A percentile compares a stretch with the other conserved stretches of the same genome.
Conservation (phyloP, 768 basidiomycete species). For the Amyloporia xantha region DNA sequence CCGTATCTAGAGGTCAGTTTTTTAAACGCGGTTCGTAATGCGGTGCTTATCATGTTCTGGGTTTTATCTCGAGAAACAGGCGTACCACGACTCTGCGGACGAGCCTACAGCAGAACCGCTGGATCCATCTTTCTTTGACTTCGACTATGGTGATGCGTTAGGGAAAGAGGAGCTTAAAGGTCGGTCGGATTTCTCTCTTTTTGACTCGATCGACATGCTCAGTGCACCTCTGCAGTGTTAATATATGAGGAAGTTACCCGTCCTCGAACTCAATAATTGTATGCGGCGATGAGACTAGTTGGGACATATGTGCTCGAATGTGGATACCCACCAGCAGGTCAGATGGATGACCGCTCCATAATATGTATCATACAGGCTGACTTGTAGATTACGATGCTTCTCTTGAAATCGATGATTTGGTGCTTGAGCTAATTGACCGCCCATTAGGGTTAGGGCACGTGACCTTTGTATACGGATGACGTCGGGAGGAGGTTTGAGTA, state of each 20-base stretch:
- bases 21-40: no score
- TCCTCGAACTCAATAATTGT: slow-evolving; percentile 7
- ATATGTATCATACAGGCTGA: slow-evolving; percentile 4
- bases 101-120: slow-evolving; percentile 77
- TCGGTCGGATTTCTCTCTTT: slow-evolving; percentile 17
- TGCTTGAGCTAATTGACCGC: no score
- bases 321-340: background rate
- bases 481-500: no score
- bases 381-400: no score
- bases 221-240: slow-evolving; percentile 20
- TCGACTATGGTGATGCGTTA: slow-evolving; percentile 62
- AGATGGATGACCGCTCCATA: background rate
- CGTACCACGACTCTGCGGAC: slow-evolving; percentile 85
- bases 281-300: background rate
- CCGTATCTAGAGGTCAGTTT: slow-evolving; percentile 80
- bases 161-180: slow-evolving; percentile 69
- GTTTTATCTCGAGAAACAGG: no score
- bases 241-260: slow-evolving; percentile 30
- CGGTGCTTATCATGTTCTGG: no score
- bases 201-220: background rate
- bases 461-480: no score
- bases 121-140: slow-evolving; percentile 77
- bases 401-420: no score
- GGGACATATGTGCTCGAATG: background rate
- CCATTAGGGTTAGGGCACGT: no score